Evolutionary conservation across 2,329 filamentous ascomycete species (phyloP), one percentile per base, ranked within the genome.

Genomic region (Botrytis squamosa): DNA sequence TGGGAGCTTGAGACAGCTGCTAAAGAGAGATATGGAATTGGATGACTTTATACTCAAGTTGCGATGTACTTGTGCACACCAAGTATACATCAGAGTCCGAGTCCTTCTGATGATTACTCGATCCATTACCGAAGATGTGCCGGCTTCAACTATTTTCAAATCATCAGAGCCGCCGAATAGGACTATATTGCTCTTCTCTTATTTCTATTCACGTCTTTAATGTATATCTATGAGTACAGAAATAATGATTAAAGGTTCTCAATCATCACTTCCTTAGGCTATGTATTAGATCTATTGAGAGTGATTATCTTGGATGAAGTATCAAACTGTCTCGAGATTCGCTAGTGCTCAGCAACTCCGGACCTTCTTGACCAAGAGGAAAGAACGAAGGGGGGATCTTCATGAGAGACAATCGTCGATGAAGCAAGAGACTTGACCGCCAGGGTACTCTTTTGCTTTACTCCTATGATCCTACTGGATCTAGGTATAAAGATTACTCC

Each of bases 51-150:
- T 55, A 9, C 66, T 68, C 66, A 68, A 57, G 49, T 68, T 69
- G n/a, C 12, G 49, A 69, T 69, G 38, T 44, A 42, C 38, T 25
- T 57, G 49, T 25, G 38, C 25, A 67, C 8, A 63, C 18, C 46
- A 67, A 33, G 49, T 42, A 38, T 16, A 57, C 49, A 69, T 57
- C 49, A 18, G 49, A 69, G 66, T 69, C 25, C 25, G 29, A 68
- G 66, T 44, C 38, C 42, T 57, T 44, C 49, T 57, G 22, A 55
- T 62, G 22, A 22, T 12, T 42, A 1, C 49, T 25, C n/a, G 7
- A 44, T 52, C 29, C 38, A 22, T 4, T 7, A 20, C 49, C 36
- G 25, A 57, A 42, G 49, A 68, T 42, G 46, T 33, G 33, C 65
- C 36, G 25, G 10, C 46, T 55, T 57, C 65, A 68, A 57, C 14